Evolutionary conservation across 345 rosid species (phyloP).

Genomic region (Eucalyptus marginata): DNA sequence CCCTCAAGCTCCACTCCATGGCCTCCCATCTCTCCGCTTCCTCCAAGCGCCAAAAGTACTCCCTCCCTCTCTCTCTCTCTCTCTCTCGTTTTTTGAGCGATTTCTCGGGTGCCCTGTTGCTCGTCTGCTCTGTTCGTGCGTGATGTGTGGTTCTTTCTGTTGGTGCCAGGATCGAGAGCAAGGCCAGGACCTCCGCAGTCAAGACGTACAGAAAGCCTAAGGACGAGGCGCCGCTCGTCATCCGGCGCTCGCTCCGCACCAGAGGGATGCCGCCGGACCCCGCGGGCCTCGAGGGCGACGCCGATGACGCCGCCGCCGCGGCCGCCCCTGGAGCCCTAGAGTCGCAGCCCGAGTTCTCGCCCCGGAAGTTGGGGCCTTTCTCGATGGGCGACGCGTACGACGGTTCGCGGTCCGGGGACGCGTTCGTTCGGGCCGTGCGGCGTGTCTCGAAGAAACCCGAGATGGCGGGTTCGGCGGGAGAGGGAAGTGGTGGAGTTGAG

Average conservation of each 20-base stretch:
- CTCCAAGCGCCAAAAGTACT: slow-evolving; percentile 42
- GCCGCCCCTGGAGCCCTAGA: not conserved
- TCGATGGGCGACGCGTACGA: slow-evolving; percentile 29
- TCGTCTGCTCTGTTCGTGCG: not conserved
- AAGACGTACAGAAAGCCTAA: slow-evolving; percentile 32
- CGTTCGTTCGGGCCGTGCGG: slow-evolving; percentile 18
- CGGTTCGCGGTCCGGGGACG: slow-evolving; percentile 13
- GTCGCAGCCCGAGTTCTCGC: not conserved
- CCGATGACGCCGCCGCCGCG: not conserved
- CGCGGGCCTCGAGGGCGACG: slow-evolving; percentile 15
- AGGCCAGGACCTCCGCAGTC: slow-evolving; percentile 24
- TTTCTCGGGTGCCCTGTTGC: too few relatives aligned
- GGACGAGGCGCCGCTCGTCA: slow-evolving; percentile 26
- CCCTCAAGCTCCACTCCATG: slow-evolving; percentile 50
- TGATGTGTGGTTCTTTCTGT: not conserved
- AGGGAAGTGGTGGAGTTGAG: not conserved
- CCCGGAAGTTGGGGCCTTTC: slow-evolving; percentile 29
- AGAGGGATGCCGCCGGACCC: slow-evolving; percentile 63
- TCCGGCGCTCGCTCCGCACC: slow-evolving; percentile 52
- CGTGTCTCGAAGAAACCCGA: slow-evolving; percentile 1
- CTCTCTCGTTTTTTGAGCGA: not conserved
- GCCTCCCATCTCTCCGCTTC: slow-evolving; percentile 42
- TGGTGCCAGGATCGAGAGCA: slow-evolving; percentile 6
- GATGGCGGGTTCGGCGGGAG: not conserved
- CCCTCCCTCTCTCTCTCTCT: not conserved